A percentile compares a stretch with the other conserved stretches of the same genome.
These are phyloP conservation scores for Petunia secreta DNA, from an alignment of 257 asterid species.

Conservation along the genomic window DNA sequence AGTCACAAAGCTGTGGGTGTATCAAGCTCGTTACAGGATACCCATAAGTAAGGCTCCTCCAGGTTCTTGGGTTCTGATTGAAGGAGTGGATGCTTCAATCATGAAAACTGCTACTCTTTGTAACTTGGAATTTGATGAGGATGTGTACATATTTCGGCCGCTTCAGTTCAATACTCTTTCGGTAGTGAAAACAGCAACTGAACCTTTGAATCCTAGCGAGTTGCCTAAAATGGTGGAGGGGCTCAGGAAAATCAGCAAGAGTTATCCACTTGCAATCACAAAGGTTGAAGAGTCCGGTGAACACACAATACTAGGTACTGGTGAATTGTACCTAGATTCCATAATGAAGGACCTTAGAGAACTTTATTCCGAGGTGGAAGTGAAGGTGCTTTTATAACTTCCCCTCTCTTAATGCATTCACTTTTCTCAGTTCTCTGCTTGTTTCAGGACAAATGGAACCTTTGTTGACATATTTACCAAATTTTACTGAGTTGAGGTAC, in stretches of 20 bases:
- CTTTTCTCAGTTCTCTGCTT: not conserved
- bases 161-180: slow-evolving; percentile 91
- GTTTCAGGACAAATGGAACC: not conserved
- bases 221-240: slow-evolving; percentile 97
- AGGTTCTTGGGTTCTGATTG: slow-evolving; percentile 98
- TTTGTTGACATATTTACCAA: not conserved
- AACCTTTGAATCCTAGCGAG: slow-evolving; percentile 90
- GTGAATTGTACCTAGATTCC: slow-evolving; percentile 83
- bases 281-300: slow-evolving; percentile 94
- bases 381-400: slow-evolving; percentile 55
- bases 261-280: slow-evolving; percentile 86
- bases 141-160: slow-evolving; percentile 76
- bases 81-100: slow-evolving; percentile 93
- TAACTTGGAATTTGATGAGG: slow-evolving; percentile 71
- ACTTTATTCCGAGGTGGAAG: slow-evolving; percentile 93
- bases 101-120: slow-evolving; percentile 92
- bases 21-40: slow-evolving; percentile 91
- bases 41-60: slow-evolving; percentile 87
- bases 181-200: slow-evolving; percentile 90
- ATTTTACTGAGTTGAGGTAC: not conserved
- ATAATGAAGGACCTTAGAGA: slow-evolving; percentile 95
- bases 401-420: not conserved
- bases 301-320: slow-evolving; percentile 89
- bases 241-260: slow-evolving; percentile 85
- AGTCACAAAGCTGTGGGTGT: slow-evolving; percentile 88